Conservation (phyloP, 73 alveolate genomes). For the Paramecium bursaria region DNA sequence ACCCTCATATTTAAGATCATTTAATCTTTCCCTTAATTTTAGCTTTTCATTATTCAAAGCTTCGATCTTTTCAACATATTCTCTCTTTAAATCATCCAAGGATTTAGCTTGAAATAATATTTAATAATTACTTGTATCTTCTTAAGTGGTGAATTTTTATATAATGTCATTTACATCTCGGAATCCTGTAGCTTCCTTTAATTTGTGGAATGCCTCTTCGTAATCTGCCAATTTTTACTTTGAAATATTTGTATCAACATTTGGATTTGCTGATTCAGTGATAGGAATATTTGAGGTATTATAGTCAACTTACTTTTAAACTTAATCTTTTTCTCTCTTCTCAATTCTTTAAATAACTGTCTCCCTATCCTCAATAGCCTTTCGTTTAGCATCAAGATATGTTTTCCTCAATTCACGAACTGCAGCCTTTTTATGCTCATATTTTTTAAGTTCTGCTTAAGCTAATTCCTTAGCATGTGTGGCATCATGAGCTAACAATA, state of each 20-base stretch:
- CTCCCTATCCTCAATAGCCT: conserved; percentile 82
- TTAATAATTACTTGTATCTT: conserved; percentile 85
- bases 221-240: conserved; percentile 72
- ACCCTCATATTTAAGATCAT: conserved; percentile 88
- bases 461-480: conserved; percentile 97
- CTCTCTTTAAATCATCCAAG: conserved; percentile 83
- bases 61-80: conserved; percentile 83
- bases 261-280: conserved; percentile 58
- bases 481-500: conserved; percentile 98
- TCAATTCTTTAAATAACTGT: conserved; percentile 84
- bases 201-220: conserved; percentile 83
- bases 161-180: conserved; percentile 99
- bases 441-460: conserved; percentile 91
- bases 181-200: conserved; percentile 96
- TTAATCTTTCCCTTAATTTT: conserved; percentile 81
- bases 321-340: conserved; percentile 72
- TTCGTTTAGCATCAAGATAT: conserved; percentile 85
- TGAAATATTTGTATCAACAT: conserved; percentile 59
- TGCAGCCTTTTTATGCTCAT: conserved; percentile 86
- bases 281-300: conserved; percentile 61
- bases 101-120: conserved; percentile 24
- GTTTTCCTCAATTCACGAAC: conserved; percentile 84
- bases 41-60: conserved; percentile 80
- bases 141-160: conserved; percentile 96
- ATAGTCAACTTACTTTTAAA: conserved; percentile 52